These are phyloP conservation scores for Xylaria sp. DNA, from an alignment of 2,329 filamentous ascomycete species.

Conservation along the genomic window DNA sequence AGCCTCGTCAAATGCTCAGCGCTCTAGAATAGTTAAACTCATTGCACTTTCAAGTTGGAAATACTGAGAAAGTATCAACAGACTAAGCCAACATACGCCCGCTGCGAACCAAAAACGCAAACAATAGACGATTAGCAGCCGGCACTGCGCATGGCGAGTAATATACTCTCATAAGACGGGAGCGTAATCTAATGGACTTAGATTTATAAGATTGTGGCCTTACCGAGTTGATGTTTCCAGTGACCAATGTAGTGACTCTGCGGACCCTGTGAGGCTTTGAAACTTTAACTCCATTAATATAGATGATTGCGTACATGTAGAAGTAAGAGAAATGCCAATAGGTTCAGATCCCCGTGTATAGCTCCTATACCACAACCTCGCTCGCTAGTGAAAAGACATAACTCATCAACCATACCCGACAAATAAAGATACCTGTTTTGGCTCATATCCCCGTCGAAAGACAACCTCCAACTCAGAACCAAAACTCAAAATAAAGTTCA, in stretches of 20 bases:
- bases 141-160: no score
- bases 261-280: neutral
- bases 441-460: neutral
- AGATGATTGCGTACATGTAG: slow-evolving; percentile 7
- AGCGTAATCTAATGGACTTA: no score
- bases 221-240: no score
- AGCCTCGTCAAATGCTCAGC: no score
- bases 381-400: slow-evolving; percentile 31
- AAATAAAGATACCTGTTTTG: slow-evolving; percentile 31
- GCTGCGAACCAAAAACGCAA: no score
- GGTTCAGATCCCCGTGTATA: slow-evolving; percentile 18
- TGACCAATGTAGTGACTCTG: neutral
- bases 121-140: no score
- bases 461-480: slow-evolving; percentile 14
- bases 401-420: slow-evolving; percentile 42
- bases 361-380: slow-evolving; percentile 11
- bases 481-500: slow-evolving; percentile 39
- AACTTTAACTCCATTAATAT: slow-evolving; percentile 25
- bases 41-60: no score
- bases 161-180: no score
- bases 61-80: no score
- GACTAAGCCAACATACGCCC: no score
- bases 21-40: no score
- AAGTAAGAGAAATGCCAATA: slow-evolving; percentile 16
- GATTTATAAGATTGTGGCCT: no score